Conservation (phyloP, 2,329 filamentous ascomycete genomes). For the Penicillium sp. region DNA sequence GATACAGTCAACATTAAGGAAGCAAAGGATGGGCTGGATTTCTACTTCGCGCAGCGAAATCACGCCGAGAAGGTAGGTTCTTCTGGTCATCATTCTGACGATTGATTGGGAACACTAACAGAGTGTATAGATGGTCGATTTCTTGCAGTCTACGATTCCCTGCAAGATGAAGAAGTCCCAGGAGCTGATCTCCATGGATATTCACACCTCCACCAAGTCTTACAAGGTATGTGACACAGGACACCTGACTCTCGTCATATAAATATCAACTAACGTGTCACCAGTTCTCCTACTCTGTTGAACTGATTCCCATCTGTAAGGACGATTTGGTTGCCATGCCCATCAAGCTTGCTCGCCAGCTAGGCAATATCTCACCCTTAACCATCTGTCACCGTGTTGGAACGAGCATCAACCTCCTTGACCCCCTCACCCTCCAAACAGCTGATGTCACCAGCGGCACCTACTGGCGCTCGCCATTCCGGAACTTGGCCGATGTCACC, state of each 20-base stretch:
- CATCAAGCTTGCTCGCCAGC: slow-evolving; percentile 80
- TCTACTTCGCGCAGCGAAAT: slow-evolving; percentile 88
- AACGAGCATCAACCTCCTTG: slow-evolving; percentile 85
- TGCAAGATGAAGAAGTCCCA: slow-evolving; percentile 81
- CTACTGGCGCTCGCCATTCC: slow-evolving; percentile 92
- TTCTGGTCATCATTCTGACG: background rate
- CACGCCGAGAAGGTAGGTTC: slow-evolving; percentile 70
- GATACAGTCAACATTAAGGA: slow-evolving; percentile 99
- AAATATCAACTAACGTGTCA: slow-evolving; percentile 42
- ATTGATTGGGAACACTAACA: background rate
- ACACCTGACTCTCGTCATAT: background rate
- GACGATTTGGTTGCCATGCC: slow-evolving; percentile 95
- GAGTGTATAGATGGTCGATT: slow-evolving; percentile 71
- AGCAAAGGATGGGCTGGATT: slow-evolving; percentile 92
- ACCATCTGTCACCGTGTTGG: slow-evolving; percentile 86
- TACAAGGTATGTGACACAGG: slow-evolving; percentile 59
- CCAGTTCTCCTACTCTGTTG: slow-evolving; percentile 77
- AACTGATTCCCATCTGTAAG: slow-evolving; percentile 93
- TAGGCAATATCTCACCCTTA: slow-evolving; percentile 87
- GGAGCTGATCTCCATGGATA: slow-evolving; percentile 90
- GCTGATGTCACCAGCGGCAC: slow-evolving; percentile 79
- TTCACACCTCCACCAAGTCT: slow-evolving; percentile 84
- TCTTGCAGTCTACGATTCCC: slow-evolving; percentile 73
- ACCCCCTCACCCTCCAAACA: slow-evolving; percentile 88
- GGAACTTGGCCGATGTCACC: slow-evolving; percentile 77